Base-by-base conservation (phyloP, 164 flowering plant species). In the Pachysandra terminalis region DNA sequence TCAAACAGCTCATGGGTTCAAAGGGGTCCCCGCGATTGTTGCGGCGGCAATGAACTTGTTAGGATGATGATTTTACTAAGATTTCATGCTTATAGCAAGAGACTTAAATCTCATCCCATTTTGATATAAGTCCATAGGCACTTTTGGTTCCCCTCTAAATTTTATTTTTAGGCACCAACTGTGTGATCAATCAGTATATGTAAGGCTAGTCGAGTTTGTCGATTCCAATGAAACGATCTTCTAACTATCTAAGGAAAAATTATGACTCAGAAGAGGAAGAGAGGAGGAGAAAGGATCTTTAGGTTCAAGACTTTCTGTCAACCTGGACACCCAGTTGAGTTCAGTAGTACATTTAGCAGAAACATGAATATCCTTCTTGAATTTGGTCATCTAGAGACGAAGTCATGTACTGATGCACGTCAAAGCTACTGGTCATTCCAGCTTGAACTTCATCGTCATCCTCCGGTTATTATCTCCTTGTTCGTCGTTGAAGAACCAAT, bases 401-500 rank as follows among this genome's bases (percentile, higher is more conserved):
- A 56, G 37, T 27, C 67, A 10, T 56, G 74, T 40, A n/a, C n/a
- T n/a, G 54, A 57, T 35, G 80, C 82, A 55, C 70, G 81, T 86
- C 65, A 71, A 5, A 75, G 82, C 24, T n/a, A n/a, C n/a, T 90
- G 96, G 97, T 96, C 96, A 0, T 93, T 96, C 76, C 90, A 82
- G 73, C 95, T 96, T 17, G 88, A 96, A 75, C 81, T 90, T 35
- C 73, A 80, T 64, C 86, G 83, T 35, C 88, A 88, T 19, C 87
- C 96, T 51, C 81, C 87, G 9, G 35, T 81, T 15, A 82, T 82
- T 48, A 65, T 90, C 26, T 64, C 84, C n/a, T 74, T 96, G 56
- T 82, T 86, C 57, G 77, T 93, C 14, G 72, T 93, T 0, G 96
- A 93, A 68, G 98, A 96, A 64, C 74, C 85, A 0, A 48, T 84